Base-by-base conservation (phyloP, 225 moss, liverwort and hornwort species). In the Sphagnum contortum region DNA sequence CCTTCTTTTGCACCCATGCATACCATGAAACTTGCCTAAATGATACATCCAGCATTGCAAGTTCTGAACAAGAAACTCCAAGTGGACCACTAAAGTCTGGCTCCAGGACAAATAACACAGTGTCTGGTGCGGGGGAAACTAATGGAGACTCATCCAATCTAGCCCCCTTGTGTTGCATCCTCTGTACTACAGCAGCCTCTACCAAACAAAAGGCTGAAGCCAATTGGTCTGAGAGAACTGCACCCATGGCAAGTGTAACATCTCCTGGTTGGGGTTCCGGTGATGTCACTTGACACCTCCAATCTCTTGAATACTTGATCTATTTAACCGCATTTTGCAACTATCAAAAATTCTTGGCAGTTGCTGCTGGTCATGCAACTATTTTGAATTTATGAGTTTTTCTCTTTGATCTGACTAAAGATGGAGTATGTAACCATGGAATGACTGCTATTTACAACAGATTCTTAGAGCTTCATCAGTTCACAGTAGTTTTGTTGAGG, bases 11-110 rank as follows among this genome's bases (percentile, higher is more conserved):
- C 75, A 84, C 91, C 63, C 93, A 98, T 75, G 93, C 98, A 46
- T 93, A 92, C 66, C 98, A 98, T 66, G 93, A 93, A 67, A 98
- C 93, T 70, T 98, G 98, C 73, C 86, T 98, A 7, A 90, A 84
- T 72, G 91, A 93, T 66, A 89, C 91, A 3, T 83, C 96, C 5
- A 70, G 80, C 53, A 84, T 77, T 29, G 64, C 51, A 12, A 53
- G 14, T 51, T 50, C 65, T 44, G 50, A 12, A 48, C 67, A 71
- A 12, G 60, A 77, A 59, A 6, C 54, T 11, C 56, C 47, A 47
- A 45, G 29, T 46, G 80, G 78, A 50, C 82, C 79, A 68, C 63
- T 87, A 70, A 69, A 65, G 53, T 72, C 74, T 64, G 81, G 76
- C 29, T 29, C 29, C 29, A 29, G 29, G 29, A 29, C 29, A 29